Base-by-base conservation (phyloP, 768 basidiomycete species). In the Panaeolus cyanescens region DNA sequence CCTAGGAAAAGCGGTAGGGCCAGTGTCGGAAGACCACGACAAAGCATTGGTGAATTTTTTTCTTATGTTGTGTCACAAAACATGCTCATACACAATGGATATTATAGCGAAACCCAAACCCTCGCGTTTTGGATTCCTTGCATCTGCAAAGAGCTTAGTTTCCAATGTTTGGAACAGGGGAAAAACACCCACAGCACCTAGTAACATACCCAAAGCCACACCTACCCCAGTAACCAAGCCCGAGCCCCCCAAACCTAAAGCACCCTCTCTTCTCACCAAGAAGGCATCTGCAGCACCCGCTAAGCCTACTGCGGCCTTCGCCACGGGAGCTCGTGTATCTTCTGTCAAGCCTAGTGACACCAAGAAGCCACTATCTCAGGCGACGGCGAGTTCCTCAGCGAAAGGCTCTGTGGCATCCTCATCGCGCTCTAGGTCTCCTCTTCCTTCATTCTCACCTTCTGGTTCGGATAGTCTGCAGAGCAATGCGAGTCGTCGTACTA, bases 151-250 rank as follows among this genome's bases (percentile, higher is more conserved):
- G 70, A 83, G 84, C 0, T 75, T 92, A 3, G 90, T 92, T 4
- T 79, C 82, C 66, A 90, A 83, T 64, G 89, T 93, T 1, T 92
- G 90, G 90, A 86, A 85, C 65, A 79, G 88, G 64, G 84, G 78
- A 7, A 82, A 80, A 66, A 39, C 71, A 9, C 59, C 71, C 8
- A 55, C 71, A 8, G 63, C 68, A 20, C 61, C 74, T 1, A 70
- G 66, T 30, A 68, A 63, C 34, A 71, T 70, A 59, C 69, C 70
- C 25, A 71, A 75, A 62, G 54, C 72, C 28, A 56, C 63, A 3
- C 32, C 66, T 55, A 55, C 65, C 19, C 60, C 63, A 45, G 33
- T 56, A 10, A 55, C 31, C 40, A 45, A 50, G 32, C 20, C 54
- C 12, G 37, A 56, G 31, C 32, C 39, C 15, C 36, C 59, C 19